phyloP scores from a whole-genome alignment of 1,284 basidiomycete species.

The Exobasidium cylindrosporum region DNA sequence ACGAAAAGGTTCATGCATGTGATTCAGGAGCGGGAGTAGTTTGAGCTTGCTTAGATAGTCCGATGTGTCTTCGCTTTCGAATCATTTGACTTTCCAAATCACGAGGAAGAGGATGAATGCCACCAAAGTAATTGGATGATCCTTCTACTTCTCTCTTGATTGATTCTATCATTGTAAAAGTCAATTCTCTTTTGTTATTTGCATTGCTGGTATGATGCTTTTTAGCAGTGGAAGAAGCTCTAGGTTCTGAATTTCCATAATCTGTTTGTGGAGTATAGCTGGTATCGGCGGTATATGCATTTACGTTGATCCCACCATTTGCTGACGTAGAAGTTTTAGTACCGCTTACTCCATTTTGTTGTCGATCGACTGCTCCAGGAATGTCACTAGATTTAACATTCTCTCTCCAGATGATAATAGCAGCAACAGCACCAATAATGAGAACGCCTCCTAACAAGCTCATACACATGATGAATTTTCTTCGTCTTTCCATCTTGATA shows the following conservation, averaged over 20 bases:
- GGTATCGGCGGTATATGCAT: neutral
- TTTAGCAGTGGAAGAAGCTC: neutral
- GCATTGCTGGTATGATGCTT: neutral
- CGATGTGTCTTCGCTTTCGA: neutral
- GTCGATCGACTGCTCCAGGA: slow-evolving; percentile 13
- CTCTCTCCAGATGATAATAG: slow-evolving; percentile 46
- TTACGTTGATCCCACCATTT: neutral
- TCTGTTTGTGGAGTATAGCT: neutral
- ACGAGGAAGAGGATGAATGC: neutral
- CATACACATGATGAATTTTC: slow-evolving; percentile 30
- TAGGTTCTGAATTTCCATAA: neutral
- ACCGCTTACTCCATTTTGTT: slow-evolving; percentile 8
- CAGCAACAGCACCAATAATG: slow-evolving; percentile 34
- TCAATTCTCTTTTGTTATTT: neutral
- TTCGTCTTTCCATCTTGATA: slow-evolving; percentile 21
- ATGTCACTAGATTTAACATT: neutral
- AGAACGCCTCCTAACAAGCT: slow-evolving; percentile 25
- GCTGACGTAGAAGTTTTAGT: neutral
- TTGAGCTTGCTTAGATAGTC: neutral
- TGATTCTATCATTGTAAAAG: neutral
- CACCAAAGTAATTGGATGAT: neutral
- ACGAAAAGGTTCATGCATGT: too few relatives aligned
- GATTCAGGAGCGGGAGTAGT: too few relatives aligned
- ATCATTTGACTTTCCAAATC: neutral
- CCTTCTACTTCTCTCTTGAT: neutral